A percentile compares a stretch with the other conserved stretches of the same genome.
Conservation (phyloP, 176 grass and related monocot species). For the Cenchrus fungigraminus region DNA sequence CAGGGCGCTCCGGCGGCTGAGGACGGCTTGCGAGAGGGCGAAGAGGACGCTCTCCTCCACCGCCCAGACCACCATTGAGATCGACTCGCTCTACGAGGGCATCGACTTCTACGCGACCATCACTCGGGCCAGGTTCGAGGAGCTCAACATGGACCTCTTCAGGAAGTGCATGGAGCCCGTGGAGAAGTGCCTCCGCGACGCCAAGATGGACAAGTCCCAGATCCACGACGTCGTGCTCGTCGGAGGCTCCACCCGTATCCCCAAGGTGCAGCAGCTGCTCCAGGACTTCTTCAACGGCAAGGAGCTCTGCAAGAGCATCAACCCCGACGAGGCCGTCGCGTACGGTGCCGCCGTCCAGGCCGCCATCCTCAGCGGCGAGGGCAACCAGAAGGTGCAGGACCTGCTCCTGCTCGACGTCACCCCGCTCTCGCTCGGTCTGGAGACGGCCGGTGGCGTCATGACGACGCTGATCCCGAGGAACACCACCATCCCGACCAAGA, state of each 20-base stretch:
- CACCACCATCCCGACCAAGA: constrained; percentile 84
- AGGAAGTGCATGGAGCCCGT: constrained; percentile 79
- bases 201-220: constrained; percentile 70
- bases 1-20: constrained; percentile 54
- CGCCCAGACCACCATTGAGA: constrained; percentile 71
- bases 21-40: constrained; percentile 77
- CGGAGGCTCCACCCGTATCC: constrained; percentile 78
- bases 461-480: constrained; percentile 71
- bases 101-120: constrained; percentile 79
- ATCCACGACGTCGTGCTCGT: constrained; percentile 79
- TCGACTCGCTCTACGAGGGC: constrained; percentile 69
- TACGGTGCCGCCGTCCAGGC: constrained; percentile 81
- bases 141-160: constrained; percentile 88
- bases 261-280: constrained; percentile 80
- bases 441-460: constrained; percentile 74
- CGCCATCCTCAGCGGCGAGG: constrained; percentile 73
- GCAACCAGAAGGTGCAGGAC: constrained; percentile 72
- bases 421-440: constrained; percentile 74
- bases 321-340: constrained; percentile 87
- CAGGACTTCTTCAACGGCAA: constrained; percentile 84
- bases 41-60: constrained; percentile 83
- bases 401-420: constrained; percentile 77
- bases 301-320: constrained; percentile 92
- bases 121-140: constrained; percentile 77
- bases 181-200: constrained; percentile 75